These are phyloP conservation scores for Botryotinia convoluta DNA, from an alignment of 2,329 filamentous ascomycete species.

Conservation along the genomic window DNA sequence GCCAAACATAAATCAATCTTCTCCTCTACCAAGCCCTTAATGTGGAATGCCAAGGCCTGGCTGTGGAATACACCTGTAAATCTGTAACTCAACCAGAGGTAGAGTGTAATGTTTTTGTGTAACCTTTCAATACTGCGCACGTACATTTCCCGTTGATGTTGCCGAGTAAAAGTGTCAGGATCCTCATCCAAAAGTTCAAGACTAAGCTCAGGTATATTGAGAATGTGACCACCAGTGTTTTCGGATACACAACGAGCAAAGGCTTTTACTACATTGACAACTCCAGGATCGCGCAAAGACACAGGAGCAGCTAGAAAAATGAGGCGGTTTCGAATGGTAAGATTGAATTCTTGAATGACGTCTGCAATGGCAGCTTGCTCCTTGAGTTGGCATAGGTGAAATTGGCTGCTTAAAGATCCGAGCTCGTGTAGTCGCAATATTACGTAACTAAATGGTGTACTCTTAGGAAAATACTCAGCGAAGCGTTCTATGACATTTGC, in stretches of 20 bases:
- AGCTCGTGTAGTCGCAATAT: conserved; percentile 72
- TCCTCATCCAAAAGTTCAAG: conserved; percentile 63
- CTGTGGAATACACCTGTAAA: conserved; percentile 78
- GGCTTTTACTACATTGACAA: conserved; percentile 54
- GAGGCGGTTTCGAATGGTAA: conserved; percentile 73
- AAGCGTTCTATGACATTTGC: conserved; percentile 70
- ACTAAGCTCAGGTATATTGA: conserved; percentile 68
- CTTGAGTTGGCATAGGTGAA: conserved; percentile 65
- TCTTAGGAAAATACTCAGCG: conserved; percentile 74
- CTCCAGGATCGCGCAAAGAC: conserved; percentile 49
- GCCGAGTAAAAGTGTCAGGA: neutral
- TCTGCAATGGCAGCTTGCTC: conserved; percentile 67
- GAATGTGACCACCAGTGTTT: conserved; percentile 70
- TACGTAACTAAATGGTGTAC: conserved; percentile 80
- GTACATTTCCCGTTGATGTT: conserved; percentile 44
- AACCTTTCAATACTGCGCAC: conserved; percentile 70
- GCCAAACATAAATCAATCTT: conserved; percentile 52
- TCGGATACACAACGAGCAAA: conserved; percentile 69
- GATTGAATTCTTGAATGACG: conserved; percentile 66
- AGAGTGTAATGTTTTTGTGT: conserved; percentile 79
- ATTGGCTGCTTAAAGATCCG: conserved; percentile 56
- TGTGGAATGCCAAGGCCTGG: conserved; percentile 72
- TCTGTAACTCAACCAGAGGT: conserved; percentile 90
- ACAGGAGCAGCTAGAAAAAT: conserved; percentile 72
- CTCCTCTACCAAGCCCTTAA: conserved; percentile 73